Evolutionary conservation across 2,329 filamentous ascomycete genomes (phyloP), one percentile per base, ranked within the genome.

Genomic region (Microsporum canis): DNA sequence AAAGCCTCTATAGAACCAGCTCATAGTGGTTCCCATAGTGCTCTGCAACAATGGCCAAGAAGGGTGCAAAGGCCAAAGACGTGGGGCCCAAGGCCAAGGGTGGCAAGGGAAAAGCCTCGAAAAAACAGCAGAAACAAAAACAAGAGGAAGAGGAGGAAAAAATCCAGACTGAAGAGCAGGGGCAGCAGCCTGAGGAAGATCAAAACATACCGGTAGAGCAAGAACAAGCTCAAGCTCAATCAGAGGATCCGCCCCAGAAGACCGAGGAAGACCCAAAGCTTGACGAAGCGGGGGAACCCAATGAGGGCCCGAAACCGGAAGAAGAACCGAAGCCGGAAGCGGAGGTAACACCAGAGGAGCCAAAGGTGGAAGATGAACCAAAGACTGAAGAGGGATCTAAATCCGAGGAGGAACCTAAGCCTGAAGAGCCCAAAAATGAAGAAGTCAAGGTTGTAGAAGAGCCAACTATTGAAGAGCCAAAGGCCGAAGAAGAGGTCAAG

Each of bases 41-140:
- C 29, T 60, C 47, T 51, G n/a, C 23, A 36, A 64, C 56, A 5
- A 62, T 62, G 63, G 56, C 53, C 4, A 59, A 59, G n/a, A 65
- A 63, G 23, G 51, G 51, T 10, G 57, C 58, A 53, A 63, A 63
- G 43, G 60, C 36, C 29, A 65, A 58, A 39, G 39, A 23, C 29
- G 61, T 58, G 57, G 61, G 59, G 29, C 12, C 23, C 41, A 63
- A 62, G 31, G 61, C 60, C 39, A 65, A 65, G 36, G 61, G 62
- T 45, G 61, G 53, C 36, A 63, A 60, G 14, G 60, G 62, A 57
- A 61, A 56, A 49, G 64, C 29, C 12, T n/a, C 63, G 23, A 63
- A 64, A 49, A 62, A 58, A 14, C 34, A 56, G 33, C 61, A 64
- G 51, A 60, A 61, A 41, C 55, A 62, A 53, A 27, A 59, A 53